Evolutionary conservation across 352 stramenopile genomes (phyloP).

Genomic region (Phytophthora ramorum): DNA sequence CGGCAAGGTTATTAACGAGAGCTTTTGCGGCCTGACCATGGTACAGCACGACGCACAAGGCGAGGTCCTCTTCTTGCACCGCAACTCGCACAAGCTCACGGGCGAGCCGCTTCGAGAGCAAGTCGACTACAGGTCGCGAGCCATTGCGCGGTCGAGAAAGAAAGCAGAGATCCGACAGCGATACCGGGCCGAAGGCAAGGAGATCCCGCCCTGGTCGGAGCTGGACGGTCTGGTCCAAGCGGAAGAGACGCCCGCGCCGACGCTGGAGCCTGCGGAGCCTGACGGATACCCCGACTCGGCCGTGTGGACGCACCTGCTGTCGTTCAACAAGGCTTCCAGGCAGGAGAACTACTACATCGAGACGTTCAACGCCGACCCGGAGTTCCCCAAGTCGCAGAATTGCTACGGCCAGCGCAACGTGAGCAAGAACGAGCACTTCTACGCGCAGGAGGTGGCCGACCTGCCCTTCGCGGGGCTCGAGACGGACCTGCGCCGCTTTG

Average conservation of each 20-base stretch:
- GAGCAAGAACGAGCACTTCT: conserved; percentile 36
- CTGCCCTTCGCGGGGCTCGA: conserved; percentile 35
- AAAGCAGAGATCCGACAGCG: conserved; percentile 30
- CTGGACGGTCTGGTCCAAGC: conserved; percentile 21
- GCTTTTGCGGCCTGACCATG: conserved; percentile 69
- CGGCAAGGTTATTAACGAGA: conserved; percentile 46
- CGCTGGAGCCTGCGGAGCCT: conserved; percentile 25
- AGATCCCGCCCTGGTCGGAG: conserved; percentile 28
- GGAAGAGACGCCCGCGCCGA: conserved; percentile 32
- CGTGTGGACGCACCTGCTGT: conserved; percentile 78
- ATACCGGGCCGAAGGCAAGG: conserved; percentile 30
- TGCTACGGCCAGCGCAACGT: conserved; percentile 64
- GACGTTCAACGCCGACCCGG: conserved; percentile 52
- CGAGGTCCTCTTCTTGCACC: conserved; percentile 60
- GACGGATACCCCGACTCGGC: conserved; percentile 54
- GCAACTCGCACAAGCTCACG: conserved; percentile 60
- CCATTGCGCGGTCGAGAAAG: conserved; percentile 27
- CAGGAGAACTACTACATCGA: conserved; percentile 59
- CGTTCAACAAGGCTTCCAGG: conserved; percentile 51
- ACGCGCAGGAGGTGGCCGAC: conserved; percentile 23
- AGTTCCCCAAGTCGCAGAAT: conserved; percentile 59
- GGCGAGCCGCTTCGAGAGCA: conserved; percentile 34
- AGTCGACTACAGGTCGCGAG: conserved; percentile 30
- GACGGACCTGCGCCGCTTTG: conserved; percentile 32
- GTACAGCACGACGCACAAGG: conserved; percentile 51